Evolutionary conservation across 768 basidiomycete species (phyloP).

Genomic region (Pleurotus eryngii): DNA sequence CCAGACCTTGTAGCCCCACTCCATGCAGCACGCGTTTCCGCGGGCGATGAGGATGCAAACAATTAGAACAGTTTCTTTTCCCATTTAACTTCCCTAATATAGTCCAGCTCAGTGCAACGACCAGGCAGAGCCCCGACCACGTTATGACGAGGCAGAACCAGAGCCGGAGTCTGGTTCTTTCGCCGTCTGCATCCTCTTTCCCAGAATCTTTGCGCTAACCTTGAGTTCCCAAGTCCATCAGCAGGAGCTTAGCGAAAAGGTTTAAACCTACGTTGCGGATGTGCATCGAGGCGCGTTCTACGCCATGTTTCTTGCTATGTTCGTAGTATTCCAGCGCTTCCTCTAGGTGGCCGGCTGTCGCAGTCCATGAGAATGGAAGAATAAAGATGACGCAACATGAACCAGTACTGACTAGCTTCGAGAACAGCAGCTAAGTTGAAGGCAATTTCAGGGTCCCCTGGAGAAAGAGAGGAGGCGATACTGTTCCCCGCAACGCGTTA

Average conservation of each 20-base stretch:
- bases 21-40: too few relatives aligned
- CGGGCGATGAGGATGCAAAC: too few relatives aligned
- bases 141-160: background rate
- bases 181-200: conserved; percentile 52
- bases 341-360: conserved; percentile 71
- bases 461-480: conserved; percentile 77
- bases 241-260: too few relatives aligned
- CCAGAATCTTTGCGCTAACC: conserved; percentile 81
- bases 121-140: too few relatives aligned
- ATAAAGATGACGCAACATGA: conserved; percentile 15
- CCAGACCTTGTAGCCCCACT: too few relatives aligned
- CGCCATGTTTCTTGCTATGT: conserved; percentile 70
- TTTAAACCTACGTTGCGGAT: conserved; percentile 65
- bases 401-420: conserved; percentile 69
- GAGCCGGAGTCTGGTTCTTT: conserved; percentile 24
- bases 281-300: conserved; percentile 80
- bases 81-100: too few relatives aligned
- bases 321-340: conserved; percentile 82
- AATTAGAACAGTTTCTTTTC: too few relatives aligned
- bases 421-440: conserved; percentile 90
- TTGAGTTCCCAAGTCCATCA: conserved; percentile 23
- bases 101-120: too few relatives aligned
- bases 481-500: conserved; percentile 35
- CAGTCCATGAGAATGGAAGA: conserved; percentile 30
- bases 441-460: conserved; percentile 87